Conservation (phyloP, 73 alveolate species). For the Stentor roeselii region DNA sequence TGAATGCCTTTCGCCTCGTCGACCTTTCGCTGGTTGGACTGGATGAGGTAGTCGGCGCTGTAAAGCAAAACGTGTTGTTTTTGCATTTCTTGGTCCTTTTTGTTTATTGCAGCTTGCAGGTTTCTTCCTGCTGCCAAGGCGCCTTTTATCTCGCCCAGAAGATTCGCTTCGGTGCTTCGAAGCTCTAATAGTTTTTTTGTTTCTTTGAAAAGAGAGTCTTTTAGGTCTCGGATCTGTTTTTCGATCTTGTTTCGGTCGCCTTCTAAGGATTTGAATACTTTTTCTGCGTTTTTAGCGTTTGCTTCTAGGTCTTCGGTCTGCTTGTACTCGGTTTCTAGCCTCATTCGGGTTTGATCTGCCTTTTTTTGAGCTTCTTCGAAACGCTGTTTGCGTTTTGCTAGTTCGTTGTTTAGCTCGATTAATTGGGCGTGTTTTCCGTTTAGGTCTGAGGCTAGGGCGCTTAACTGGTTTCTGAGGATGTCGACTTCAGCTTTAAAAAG, state of each 20-base stretch:
- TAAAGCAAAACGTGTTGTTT: conserved; percentile 91
- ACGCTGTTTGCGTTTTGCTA: conserved; percentile 64
- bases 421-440: conserved; percentile 52
- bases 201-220: conserved; percentile 91
- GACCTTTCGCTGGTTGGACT: conserved; percentile 95
- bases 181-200: conserved; percentile 83
- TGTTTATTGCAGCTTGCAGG: conserved; percentile 88
- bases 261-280: conserved; percentile 62
- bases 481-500: conserved; percentile 75
- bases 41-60: conserved; percentile 94
- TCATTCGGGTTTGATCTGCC: conserved; percentile 54
- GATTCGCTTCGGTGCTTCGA: conserved; percentile 83
- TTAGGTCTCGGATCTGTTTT: conserved; percentile 75
- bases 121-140: conserved; percentile 89
- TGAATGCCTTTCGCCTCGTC: conserved; percentile 45
- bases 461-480: conserved; percentile 71
- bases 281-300: conserved; percentile 59
- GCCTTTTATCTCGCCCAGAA: conserved; percentile 95
- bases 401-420: conserved; percentile 45
- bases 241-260: conserved; percentile 71
- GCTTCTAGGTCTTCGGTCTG: conserved; percentile 71
- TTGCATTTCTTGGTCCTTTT: conserved; percentile 88
- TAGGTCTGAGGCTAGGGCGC: conserved; percentile 76
- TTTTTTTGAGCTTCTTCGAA: conserved; percentile 60
- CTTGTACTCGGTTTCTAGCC: conserved; percentile 68